Evolutionary conservation across 2,329 filamentous ascomycete species (phyloP).

Genomic region (Ophiostoma perfectum): DNA sequence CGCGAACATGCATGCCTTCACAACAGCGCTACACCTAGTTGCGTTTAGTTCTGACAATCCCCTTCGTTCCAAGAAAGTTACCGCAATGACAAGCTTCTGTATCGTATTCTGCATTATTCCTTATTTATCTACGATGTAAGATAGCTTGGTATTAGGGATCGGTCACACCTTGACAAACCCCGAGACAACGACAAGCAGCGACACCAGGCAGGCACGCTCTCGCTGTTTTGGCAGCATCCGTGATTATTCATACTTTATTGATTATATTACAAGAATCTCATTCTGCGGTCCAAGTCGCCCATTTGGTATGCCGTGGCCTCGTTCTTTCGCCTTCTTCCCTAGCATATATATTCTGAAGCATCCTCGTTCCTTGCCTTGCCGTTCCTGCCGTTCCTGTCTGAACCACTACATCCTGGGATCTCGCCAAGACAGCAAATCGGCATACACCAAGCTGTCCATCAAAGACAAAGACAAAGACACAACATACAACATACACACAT

Average conservation of each 20-base stretch:
- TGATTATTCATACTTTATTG: constrained; percentile 1
- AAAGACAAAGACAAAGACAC: neutral
- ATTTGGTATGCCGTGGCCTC: neutral
- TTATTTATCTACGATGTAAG: neutral
- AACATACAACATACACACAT: neutral
- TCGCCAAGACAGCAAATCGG: neutral
- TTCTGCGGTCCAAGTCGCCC: neutral
- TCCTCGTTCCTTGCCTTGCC: neutral
- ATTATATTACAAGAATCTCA: neutral
- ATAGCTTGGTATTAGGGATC: neutral
- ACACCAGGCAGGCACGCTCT: constrained; percentile 2
- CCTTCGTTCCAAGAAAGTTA: neutral
- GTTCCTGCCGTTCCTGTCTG: neutral
- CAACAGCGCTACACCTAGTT: neutral
- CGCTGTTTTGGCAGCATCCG: constrained; percentile 6
- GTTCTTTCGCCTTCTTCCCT: neutral
- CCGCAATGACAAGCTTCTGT: neutral
- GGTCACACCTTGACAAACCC: neutral
- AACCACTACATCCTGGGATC: neutral
- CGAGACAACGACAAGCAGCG: neutral
- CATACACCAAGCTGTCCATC: too few relatives aligned
- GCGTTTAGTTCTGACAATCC: neutral
- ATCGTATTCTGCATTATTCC: neutral
- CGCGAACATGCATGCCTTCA: neutral
- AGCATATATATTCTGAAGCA: neutral